phyloP scores from a whole-genome alignment of 2,329 filamentous ascomycete species.

The Cercospora sp. region DNA sequence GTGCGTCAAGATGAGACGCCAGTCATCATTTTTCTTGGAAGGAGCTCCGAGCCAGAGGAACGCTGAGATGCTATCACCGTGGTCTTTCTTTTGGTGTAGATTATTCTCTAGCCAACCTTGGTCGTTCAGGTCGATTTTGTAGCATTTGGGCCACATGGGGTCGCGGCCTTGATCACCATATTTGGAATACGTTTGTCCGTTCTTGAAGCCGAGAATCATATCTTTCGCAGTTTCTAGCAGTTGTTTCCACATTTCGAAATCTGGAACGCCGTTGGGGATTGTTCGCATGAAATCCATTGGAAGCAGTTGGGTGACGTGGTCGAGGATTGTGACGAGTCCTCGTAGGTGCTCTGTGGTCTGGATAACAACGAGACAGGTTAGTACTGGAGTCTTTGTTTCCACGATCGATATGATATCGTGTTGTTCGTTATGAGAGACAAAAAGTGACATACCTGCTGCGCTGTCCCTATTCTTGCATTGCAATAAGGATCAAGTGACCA shows the following conservation, averaged over 20 bases:
- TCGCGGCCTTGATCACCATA: background rate
- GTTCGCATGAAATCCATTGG: background rate
- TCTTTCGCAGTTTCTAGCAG: background rate
- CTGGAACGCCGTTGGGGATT: background rate
- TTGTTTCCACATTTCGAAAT: background rate
- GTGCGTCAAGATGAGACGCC: background rate
- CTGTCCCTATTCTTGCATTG: background rate
- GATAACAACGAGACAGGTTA: background rate
- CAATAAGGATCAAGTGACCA: background rate
- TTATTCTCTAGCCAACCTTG: background rate
- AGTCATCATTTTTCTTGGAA: background rate
- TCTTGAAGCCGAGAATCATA: background rate
- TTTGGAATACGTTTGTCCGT: background rate
- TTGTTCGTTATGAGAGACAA: background rate
- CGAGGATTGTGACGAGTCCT: background rate
- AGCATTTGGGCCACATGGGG: background rate
- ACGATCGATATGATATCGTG: background rate
- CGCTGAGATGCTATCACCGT: background rate
- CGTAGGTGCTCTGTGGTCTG: background rate
- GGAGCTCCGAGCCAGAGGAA: background rate
- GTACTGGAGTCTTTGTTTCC: background rate
- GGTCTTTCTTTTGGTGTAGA: background rate
- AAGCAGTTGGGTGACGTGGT: background rate
- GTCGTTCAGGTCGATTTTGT: background rate
- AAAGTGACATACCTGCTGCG: background rate